Conservation (phyloP, 176 grass and related monocot species). For the Triticum aestivum region DNA sequence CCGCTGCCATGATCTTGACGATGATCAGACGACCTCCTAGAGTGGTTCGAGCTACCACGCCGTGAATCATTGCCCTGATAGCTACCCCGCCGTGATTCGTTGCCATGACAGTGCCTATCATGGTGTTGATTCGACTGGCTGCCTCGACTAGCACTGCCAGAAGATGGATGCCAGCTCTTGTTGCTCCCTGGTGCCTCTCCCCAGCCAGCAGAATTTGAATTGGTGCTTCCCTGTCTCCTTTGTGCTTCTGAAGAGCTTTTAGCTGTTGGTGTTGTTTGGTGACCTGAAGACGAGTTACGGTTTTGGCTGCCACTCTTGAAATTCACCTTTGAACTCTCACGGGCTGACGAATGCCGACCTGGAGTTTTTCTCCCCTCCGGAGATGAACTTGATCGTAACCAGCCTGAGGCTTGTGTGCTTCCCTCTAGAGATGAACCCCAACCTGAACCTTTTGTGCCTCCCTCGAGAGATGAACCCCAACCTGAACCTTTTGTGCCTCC, state of each 20-base stretch:
- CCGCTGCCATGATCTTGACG: slow-evolving; percentile 47
- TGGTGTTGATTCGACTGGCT: slow-evolving; percentile 44
- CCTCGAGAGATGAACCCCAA: slow-evolving; percentile 19
- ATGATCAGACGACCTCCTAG: slow-evolving; percentile 40
- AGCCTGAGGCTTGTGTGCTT: slow-evolving; percentile 10
- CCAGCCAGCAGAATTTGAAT: slow-evolving; percentile 41
- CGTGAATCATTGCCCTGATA: slow-evolving; percentile 24
- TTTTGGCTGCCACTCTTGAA: slow-evolving; percentile 18
- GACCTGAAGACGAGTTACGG: slow-evolving; percentile 36
- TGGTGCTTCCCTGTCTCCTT: slow-evolving; percentile 39
- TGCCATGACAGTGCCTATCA: slow-evolving; percentile 25
- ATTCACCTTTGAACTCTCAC: slow-evolving; percentile 38
- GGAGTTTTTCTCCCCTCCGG: slow-evolving; percentile 26
- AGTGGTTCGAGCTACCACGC: slow-evolving; percentile 33
- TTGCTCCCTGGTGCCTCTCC: slow-evolving; percentile 55
- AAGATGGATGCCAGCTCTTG: slow-evolving; percentile 46
- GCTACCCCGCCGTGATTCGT: slow-evolving; percentile 24
- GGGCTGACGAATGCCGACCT: slow-evolving; percentile 30
- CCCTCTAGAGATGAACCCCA: slow-evolving; percentile 1
- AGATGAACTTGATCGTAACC: slow-evolving; percentile 30
- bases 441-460: background rate
- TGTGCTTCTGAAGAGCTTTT: slow-evolving; percentile 32
- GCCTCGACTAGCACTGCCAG: slow-evolving; percentile 40
- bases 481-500: background rate
- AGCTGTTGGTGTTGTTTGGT: slow-evolving; percentile 19